Evolutionary conservation across 2,329 filamentous ascomycete genomes (phyloP).

Genomic region (Amauroascus niger): DNA sequence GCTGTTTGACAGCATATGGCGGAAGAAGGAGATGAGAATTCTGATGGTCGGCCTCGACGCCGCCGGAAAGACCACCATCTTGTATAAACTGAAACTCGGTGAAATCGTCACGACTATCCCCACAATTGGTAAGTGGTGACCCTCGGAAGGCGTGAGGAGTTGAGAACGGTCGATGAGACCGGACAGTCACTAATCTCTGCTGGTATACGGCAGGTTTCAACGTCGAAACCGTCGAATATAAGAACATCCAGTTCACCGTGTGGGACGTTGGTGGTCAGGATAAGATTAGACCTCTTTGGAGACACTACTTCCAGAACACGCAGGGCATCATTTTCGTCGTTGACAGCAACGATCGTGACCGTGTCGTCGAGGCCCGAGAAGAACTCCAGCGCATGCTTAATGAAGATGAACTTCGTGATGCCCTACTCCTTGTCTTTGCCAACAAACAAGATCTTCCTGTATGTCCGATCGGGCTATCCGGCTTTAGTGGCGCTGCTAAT

Average conservation of each 20-base stretch:
- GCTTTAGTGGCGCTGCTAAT: slow-evolving; percentile 11
- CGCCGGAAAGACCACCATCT: slow-evolving; percentile 98
- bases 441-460: slow-evolving; percentile 99
- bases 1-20: slow-evolving; percentile 91
- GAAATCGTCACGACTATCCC: slow-evolving; percentile 99
- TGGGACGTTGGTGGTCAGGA: slow-evolving; percentile 99
- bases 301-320: slow-evolving; percentile 99
- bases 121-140: slow-evolving; percentile 69
- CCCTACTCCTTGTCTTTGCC: slow-evolving; percentile 91
- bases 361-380: slow-evolving; percentile 92
- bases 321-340: slow-evolving; percentile 99
- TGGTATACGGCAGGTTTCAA: slow-evolving; percentile 65
- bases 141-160: background rate
- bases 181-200: slow-evolving; percentile 9
- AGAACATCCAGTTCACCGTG: slow-evolving; percentile 99
- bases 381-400: slow-evolving; percentile 98
- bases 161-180: background rate
- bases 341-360: slow-evolving; percentile 96
- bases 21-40: slow-evolving; percentile 99
- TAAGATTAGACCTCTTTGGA: slow-evolving; percentile 99
- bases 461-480: slow-evolving; percentile 37
- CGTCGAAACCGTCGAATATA: slow-evolving; percentile 99
- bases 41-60: slow-evolving; percentile 99
- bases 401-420: slow-evolving; percentile 96
- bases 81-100: slow-evolving; percentile 97